Percentiles rank a stretch among this genome's conserved stretches.
These are phyloP conservation scores for Fusarium praegraminearum DNA, from an alignment of 2,329 filamentous ascomycete species.

Conservation along the genomic window DNA sequence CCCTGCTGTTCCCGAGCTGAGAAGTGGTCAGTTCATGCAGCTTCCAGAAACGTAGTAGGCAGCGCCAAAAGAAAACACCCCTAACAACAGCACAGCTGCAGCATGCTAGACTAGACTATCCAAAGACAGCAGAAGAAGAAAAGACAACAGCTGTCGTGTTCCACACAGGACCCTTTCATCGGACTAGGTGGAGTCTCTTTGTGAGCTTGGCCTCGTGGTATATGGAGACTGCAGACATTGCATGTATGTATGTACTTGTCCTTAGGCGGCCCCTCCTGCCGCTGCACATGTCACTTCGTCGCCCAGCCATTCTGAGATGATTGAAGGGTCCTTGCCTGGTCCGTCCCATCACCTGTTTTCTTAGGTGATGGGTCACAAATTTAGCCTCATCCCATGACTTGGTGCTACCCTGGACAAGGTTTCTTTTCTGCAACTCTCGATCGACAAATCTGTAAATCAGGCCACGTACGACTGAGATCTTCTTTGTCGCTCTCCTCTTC, in stretches of 20 bases:
- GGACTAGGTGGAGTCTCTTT: slow-evolving; percentile 19
- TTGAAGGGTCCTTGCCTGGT: slow-evolving; percentile 16
- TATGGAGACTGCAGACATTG: slow-evolving; percentile 4
- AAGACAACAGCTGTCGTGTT: slow-evolving; percentile 16
- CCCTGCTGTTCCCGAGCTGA: slow-evolving; percentile 24
- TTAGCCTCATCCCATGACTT: slow-evolving; percentile 32
- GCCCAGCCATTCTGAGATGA: slow-evolving; percentile 31
- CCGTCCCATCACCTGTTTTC: slow-evolving; percentile 30
- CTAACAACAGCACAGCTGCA: slow-evolving; percentile 8
- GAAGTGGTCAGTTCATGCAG: slow-evolving; percentile 44
- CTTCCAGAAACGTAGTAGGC: slow-evolving; percentile 20
- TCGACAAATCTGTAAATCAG: slow-evolving; percentile 19
- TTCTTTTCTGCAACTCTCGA: slow-evolving; percentile 11
- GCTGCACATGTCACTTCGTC: slow-evolving; percentile 25
- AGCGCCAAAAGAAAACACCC: slow-evolving; percentile 12
- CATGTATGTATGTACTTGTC: slow-evolving; percentile 10
- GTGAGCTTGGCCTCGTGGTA: slow-evolving; percentile 32
- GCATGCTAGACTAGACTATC: not conserved
- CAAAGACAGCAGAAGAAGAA: not conserved
- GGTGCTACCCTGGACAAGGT: slow-evolving; percentile 34
- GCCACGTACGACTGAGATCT: slow-evolving; percentile 23
- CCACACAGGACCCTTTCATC: slow-evolving; percentile 24
- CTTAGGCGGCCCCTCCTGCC: slow-evolving; percentile 15
- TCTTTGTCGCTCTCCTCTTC: slow-evolving; percentile 1
- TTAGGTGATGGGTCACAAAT: slow-evolving; percentile 34